A percentile compares a stretch with the other conserved stretches of the same genome.
phyloP scores from a whole-genome alignment of 805 yeast genomes.

The Yarrowia hollandica region DNA sequence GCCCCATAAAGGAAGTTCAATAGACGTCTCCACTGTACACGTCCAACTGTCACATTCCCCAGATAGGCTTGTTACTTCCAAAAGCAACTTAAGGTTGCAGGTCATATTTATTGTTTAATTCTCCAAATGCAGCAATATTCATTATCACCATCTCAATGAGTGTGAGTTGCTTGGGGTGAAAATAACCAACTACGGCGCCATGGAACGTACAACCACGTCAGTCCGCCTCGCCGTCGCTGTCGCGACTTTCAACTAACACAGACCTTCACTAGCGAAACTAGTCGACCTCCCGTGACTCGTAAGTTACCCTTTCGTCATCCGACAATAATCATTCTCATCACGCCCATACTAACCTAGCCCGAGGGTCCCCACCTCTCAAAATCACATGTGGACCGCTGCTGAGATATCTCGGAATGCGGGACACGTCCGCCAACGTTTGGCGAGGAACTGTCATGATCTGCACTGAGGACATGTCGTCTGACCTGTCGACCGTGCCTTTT shows the following conservation, averaged over 20 bases:
- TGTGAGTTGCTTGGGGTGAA: constrained; percentile 23
- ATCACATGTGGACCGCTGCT: constrained; percentile 66
- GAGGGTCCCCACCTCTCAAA: constrained; percentile 35
- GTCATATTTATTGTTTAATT: background rate
- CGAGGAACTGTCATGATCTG: constrained; percentile 71
- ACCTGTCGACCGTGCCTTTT: constrained; percentile 37
- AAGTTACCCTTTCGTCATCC: background rate
- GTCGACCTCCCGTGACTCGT: constrained; percentile 21
- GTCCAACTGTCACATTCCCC: background rate
- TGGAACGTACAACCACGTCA: too few relatives aligned
- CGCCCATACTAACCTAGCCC: constrained; percentile 15
- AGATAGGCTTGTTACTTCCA: constrained; percentile 4
- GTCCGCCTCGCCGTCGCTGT: too few relatives aligned
- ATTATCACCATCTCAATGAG: constrained; percentile 17
- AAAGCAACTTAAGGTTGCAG: constrained; percentile 11
- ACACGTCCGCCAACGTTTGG: constrained; percentile 50
- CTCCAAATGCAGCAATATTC: constrained; percentile 12
- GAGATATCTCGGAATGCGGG: constrained; percentile 63
- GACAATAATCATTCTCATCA: background rate
- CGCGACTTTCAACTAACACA: constrained; percentile 7
- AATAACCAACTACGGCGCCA: too few relatives aligned
- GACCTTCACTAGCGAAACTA: constrained; percentile 12
- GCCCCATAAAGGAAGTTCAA: too few relatives aligned
- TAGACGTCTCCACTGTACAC: too few relatives aligned
- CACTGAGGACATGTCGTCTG: constrained; percentile 45